Conservation (phyloP, 352 stramenopile species). For the Pythium grandisporangium region DNA sequence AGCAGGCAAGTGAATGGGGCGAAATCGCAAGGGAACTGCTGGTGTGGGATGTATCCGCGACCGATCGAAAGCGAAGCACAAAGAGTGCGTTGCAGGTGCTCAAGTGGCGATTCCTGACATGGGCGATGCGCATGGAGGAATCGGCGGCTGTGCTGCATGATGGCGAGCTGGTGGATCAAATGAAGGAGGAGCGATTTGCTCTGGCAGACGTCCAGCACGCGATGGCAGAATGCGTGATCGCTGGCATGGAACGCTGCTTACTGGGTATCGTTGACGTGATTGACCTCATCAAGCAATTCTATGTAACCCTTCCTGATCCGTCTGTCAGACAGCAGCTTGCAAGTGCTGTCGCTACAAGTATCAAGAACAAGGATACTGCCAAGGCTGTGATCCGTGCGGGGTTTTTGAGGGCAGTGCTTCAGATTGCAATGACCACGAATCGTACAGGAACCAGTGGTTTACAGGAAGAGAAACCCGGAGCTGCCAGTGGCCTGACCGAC, state of each 20-base stretch:
- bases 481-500: neutral
- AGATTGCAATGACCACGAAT: constrained; percentile 23
- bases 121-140: constrained; percentile 2
- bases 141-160: neutral
- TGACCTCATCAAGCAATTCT: constrained; percentile 65
- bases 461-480: neutral
- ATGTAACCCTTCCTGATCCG: constrained; percentile 37
- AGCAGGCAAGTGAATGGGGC: neutral
- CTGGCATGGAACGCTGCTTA: neutral
- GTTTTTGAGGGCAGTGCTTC: constrained; percentile 32
- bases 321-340: constrained; percentile 21
- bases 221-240: constrained; percentile 5
- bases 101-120: constrained; percentile 6
- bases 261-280: constrained; percentile 13
- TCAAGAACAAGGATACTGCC: constrained; percentile 33
- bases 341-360: constrained; percentile 13
- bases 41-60: constrained; percentile 4
- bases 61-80: constrained; percentile 5
- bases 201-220: constrained; percentile 10
- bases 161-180: constrained; percentile 1
- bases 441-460: constrained; percentile 2
- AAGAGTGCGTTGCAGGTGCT: constrained; percentile 7
- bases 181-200: constrained; percentile 13
- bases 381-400: constrained; percentile 30
- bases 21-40: constrained; percentile 3